Percentiles rank a stretch among this genome's conserved stretches.
Evolutionary conservation across 2,329 filamentous ascomycete genomes (phyloP).

Genomic region (Cladosporium sp.): DNA sequence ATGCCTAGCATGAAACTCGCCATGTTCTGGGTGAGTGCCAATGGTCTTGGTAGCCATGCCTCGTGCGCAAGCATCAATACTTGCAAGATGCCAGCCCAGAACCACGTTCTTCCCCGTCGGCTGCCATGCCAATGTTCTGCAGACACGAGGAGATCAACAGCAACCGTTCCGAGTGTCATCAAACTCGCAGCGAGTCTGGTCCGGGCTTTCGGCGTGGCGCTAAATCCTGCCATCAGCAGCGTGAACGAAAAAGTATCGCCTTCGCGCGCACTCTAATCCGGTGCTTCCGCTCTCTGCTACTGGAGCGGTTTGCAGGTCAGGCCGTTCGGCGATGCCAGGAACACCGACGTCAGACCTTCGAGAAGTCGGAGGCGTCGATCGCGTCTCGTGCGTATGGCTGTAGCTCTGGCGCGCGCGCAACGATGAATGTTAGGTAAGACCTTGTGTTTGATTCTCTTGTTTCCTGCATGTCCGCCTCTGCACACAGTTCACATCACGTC

Average conservation of each 20-base stretch:
- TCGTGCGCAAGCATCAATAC: no score
- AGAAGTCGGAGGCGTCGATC: neutral
- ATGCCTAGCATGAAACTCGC: no score
- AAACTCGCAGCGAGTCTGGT: neutral
- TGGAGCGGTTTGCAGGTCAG: neutral
- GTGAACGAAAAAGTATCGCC: neutral
- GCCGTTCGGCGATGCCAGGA: neutral
- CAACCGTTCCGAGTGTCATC: no score
- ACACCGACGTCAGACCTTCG: neutral
- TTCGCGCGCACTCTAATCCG: neutral
- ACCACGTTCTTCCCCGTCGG: no score
- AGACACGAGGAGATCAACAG: no score
- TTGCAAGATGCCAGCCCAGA: no score
- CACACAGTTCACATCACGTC: no score
- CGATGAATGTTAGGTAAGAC: neutral
- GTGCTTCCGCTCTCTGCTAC: neutral
- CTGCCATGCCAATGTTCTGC: no score
- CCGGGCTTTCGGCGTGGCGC: neutral
- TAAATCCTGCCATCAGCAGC: neutral
- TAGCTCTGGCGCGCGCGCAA: neutral
- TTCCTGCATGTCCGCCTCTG: neutral
- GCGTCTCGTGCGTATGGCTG: neutral
- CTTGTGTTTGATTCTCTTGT: neutral
- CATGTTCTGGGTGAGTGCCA: no score
- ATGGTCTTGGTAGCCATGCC: no score